Conservation (phyloP, 1,284 basidiomycete genomes). For the Cutaneotrichosporon daszewskae region DNA sequence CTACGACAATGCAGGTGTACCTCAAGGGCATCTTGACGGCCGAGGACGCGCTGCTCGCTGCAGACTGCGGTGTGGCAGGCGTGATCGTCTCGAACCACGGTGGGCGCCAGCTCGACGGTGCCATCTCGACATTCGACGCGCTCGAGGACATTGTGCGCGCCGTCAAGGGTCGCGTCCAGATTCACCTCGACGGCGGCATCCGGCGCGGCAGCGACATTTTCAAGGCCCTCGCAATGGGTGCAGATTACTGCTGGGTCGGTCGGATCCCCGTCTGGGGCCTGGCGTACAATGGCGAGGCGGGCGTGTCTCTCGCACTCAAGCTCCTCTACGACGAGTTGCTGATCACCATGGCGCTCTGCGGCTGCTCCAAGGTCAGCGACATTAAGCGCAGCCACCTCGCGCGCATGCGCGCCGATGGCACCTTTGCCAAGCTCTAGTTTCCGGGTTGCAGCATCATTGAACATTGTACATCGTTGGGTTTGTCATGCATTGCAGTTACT, state of each 20-base stretch:
- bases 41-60: slow-evolving; percentile 30
- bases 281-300: slow-evolving; percentile 20
- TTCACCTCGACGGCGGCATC: slow-evolving; percentile 36
- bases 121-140: slow-evolving; percentile 21
- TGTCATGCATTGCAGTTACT: no score
- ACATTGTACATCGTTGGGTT: no score
- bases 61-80: slow-evolving; percentile 26
- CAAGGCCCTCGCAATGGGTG: slow-evolving; percentile 37
- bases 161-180: slow-evolving; percentile 24
- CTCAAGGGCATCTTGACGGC: slow-evolving; percentile 25
- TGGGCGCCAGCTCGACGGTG: slow-evolving; percentile 37
- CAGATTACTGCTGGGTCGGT: slow-evolving; percentile 28
- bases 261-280: slow-evolving; percentile 24
- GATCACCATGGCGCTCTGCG: slow-evolving; percentile 19
- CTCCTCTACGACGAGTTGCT: slow-evolving; percentile 22
- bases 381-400: slow-evolving; percentile 17
- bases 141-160: slow-evolving; percentile 25
- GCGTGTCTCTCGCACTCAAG: slow-evolving; percentile 16
- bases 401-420: slow-evolving; percentile 10
- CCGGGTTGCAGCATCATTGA: no score
- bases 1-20: slow-evolving; percentile 8
- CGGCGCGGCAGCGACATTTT: slow-evolving; percentile 32
- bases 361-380: slow-evolving; percentile 17
- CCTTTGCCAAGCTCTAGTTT: slow-evolving; percentile 7
- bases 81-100: slow-evolving; percentile 33